Base-by-base conservation (phyloP, 805 yeast genomes). In the Wickerhamomyces hampshirensis region DNA sequence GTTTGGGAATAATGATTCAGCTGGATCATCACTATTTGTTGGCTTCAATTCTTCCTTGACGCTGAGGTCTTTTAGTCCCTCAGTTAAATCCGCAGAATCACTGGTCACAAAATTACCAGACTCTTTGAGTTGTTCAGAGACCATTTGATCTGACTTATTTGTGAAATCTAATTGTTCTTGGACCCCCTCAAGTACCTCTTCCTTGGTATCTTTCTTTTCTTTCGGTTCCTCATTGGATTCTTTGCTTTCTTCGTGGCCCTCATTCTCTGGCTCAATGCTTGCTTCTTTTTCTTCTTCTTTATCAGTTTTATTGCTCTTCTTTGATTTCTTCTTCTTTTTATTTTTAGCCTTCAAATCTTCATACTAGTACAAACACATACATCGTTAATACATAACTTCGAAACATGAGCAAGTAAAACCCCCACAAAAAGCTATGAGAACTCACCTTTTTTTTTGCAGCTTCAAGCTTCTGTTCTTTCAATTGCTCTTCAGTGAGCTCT, bases 281-380 rank as follows among this genome's bases (percentile, higher is more conserved):
- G 8, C 34, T 12, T 39, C 48, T 10, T 40, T 26, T 10, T 38
- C 37, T 14, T 37, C 49, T n/a, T 33, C 35, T 5, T 38, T 36
- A 2, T 35, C 43, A 16, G 31, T 21, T 40, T 47, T 40, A 39
- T 44, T 42, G 18, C 27, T 60, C 50, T 63, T 65, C 57, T 64
- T 60, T 38, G 51, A 21, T 11, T 21, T 58, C 40, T 59, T 57
- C 59, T 65, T 66, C 57, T 68, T 66, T 53, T 67, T 71, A 55
- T 69, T 73, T 58, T 68, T 68, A 60, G 75, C 75, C 65, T 77
- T 83, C 66, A 83, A 61, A 50, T 80, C 85, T 40, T 82, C 88
- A 46, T 68, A 75, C 68, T 67, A 44, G 11, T 6, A 29, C 6
- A 18, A n/a, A 28, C 10, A 14, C 8, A n/a, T 14, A 28, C n/a